Percentiles rank a stretch among this genome's conserved stretches.
These are phyloP conservation scores for Pseudocercospora macadamiae DNA, from an alignment of 2,329 filamentous ascomycete genomes.

Conservation along the genomic window DNA sequence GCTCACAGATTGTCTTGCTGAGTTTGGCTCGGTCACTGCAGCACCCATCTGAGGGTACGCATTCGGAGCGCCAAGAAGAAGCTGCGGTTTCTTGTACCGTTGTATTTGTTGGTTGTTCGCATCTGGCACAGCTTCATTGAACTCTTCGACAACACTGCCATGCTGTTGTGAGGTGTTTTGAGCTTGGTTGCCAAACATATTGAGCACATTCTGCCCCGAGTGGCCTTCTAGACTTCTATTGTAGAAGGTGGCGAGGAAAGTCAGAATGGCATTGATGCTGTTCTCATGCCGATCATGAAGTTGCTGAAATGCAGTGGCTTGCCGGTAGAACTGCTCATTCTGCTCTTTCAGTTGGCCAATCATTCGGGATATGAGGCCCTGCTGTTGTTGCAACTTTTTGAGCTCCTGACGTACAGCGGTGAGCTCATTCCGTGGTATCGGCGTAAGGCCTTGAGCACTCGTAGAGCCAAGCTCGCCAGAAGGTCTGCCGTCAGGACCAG, in stretches of 20 bases:
- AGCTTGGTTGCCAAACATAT: slow-evolving; percentile 70
- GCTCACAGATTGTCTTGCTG: slow-evolving; percentile 31
- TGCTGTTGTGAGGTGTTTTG: slow-evolving; percentile 46
- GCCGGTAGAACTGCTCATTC: slow-evolving; percentile 83
- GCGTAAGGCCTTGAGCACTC: slow-evolving; percentile 53
- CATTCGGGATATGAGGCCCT: slow-evolving; percentile 80
- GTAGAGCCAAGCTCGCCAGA: slow-evolving; percentile 29
- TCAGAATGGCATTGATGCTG: slow-evolving; percentile 97
- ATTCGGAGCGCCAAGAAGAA: slow-evolving; percentile 33
- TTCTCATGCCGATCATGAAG: slow-evolving; percentile 97
- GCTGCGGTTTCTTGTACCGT: slow-evolving; percentile 34
- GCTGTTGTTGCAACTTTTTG: slow-evolving; percentile 79
- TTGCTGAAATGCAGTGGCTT: slow-evolving; percentile 85
- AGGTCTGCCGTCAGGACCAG: slow-evolving; percentile 30
- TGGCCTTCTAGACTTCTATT: slow-evolving; percentile 89
- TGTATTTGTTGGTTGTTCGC: slow-evolving; percentile 35
- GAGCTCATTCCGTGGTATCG: slow-evolving; percentile 72
- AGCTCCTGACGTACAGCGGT: slow-evolving; percentile 78
- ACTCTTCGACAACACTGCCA: slow-evolving; percentile 66
- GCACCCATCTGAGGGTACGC: slow-evolving; percentile 3
- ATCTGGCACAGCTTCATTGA: slow-evolving; percentile 45
- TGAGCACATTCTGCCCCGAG: slow-evolving; percentile 74
- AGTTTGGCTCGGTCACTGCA: slow-evolving; percentile 31
- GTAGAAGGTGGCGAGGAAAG: slow-evolving; percentile 95
- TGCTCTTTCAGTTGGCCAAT: slow-evolving; percentile 80